Percentiles rank a stretch among this genome's conserved stretches.
These are phyloP conservation scores for Tetracladium setigerum DNA, from an alignment of 495 filamentous ascomycete species.

Conservation along the genomic window DNA sequence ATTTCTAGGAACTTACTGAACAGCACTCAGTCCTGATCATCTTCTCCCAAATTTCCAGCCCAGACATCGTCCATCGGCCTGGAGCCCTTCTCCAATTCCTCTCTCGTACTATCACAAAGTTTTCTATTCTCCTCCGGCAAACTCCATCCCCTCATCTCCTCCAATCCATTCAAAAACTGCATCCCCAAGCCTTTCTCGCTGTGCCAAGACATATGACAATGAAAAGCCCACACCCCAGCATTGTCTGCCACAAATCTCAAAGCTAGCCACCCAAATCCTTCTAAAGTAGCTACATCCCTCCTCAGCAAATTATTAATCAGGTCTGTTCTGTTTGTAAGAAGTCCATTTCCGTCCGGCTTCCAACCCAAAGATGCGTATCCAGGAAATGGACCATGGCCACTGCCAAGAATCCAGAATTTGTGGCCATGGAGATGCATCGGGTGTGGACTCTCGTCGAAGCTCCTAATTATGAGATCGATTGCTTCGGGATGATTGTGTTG, in stretches of 20 bases:
- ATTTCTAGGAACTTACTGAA: no score
- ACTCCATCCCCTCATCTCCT: constrained; percentile 33
- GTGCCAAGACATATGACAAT: constrained; percentile 54
- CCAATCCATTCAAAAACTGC: constrained; percentile 45
- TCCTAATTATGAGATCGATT: constrained; percentile 59
- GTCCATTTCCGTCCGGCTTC: constrained; percentile 11
- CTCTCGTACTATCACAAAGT: constrained; percentile 17
- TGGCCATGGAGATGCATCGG: constrained; percentile 63
- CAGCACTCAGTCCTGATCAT: no score
- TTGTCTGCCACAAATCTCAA: constrained; percentile 49
- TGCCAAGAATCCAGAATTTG: constrained; percentile 48
- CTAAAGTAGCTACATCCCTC: constrained; percentile 52
- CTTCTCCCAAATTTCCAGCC: constrained; percentile 2
- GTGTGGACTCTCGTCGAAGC: constrained; percentile 52
- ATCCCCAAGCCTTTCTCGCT: constrained; percentile 49
- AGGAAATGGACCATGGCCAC: constrained; percentile 45
- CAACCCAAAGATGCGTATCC: constrained; percentile 23
- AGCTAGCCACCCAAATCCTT: constrained; percentile 36
- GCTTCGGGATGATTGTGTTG: constrained; percentile 33
- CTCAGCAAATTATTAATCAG: constrained; percentile 38
- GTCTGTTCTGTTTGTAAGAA: constrained; percentile 7
- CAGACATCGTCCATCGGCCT: constrained; percentile 15
- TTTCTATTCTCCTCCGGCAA: constrained; percentile 35
- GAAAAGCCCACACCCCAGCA: constrained; percentile 39
- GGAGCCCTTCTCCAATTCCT: constrained; percentile 19